These are phyloP conservation scores for Cladosporium sphaerospermum DNA, from an alignment of 2,329 filamentous ascomycete species.

Conservation along the genomic window DNA sequence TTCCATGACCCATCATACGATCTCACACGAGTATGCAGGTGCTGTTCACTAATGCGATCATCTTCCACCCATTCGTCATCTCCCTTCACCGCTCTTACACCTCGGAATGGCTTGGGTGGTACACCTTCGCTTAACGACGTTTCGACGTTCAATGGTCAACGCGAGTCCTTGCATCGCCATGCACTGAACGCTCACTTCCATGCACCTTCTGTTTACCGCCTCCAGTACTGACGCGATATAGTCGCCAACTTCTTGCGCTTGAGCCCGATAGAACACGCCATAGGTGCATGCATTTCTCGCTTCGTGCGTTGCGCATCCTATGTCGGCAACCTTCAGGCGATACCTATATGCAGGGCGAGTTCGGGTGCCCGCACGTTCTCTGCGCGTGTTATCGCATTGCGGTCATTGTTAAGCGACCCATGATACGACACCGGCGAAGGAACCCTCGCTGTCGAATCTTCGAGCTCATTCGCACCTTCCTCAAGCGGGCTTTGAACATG, in stretches of 20 bases:
- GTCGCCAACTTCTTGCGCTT: neutral
- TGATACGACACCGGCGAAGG: neutral
- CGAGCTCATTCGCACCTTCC: neutral
- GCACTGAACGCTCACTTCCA: neutral
- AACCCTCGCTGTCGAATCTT: neutral
- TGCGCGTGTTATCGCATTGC: neutral
- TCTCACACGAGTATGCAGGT: neutral
- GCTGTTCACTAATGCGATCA: neutral
- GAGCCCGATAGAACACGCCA: neutral
- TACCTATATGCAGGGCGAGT: neutral
- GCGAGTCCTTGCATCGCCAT: neutral
- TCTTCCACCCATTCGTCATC: neutral
- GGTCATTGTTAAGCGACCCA: neutral
- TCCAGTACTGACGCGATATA: neutral
- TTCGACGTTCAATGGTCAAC: neutral
- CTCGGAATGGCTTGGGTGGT: conserved; percentile 5
- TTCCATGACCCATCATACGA: neutral
- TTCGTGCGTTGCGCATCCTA: neutral
- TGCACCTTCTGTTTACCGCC: neutral
- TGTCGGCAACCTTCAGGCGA: neutral
- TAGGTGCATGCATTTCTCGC: neutral
- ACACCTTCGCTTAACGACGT: neutral
- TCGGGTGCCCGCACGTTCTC: neutral
- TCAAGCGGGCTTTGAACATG: neutral
- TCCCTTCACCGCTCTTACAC: conserved; percentile 4